Evolutionary conservation across 257 asterid genomes (phyloP), one percentile per base, ranked within the genome.

Genomic region (Solanum rostratum): DNA sequence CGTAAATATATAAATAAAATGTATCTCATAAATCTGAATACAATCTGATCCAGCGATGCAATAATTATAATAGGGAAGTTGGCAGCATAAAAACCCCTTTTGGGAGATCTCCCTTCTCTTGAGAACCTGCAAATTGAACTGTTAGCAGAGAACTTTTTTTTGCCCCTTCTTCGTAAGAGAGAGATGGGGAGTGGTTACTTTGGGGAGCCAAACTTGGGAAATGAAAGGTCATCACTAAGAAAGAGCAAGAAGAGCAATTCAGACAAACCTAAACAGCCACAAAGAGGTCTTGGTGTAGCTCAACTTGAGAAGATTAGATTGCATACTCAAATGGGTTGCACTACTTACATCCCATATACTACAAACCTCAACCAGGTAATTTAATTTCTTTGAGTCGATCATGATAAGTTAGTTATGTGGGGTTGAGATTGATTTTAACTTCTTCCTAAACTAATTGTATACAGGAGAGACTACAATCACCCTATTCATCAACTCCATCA

Each of bases 31-130:
- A 81, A 88, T 91, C 89, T 92, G 92, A 93, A 88, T 73, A 88
- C 88, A 89, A 92, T 94, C 96, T 88, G 91, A 92, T 93, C 97
- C 97, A 95, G 96, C 96, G 90, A 91, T 91, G 97, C 98, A 93
- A 93, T 92, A 82, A 92, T 92, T 90, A 89, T 89, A 55, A 37
- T 80, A 57, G 16, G 81, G 70, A 66, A 16, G 57, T 90, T 88
- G 87, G 46, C n/a, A 73, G 57, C 57, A 43, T 73, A 92, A 92
- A 87, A 93, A 90, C 81, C 57, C 62, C 70, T 39, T 62, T 80
- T 71, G 69, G 78, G 30, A 80, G 85, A 89, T 88, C 95, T 89
- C 85, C 30, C 20, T 55, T 20, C 63, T 55, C 63, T 20, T 55
- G 24, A 54, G 27, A 57, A 20, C 63, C n/a, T 20, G 63, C 37